Evolutionary conservation across 1,139 yeast genomes (phyloP).

Genomic region (Candida mesenterica): DNA sequence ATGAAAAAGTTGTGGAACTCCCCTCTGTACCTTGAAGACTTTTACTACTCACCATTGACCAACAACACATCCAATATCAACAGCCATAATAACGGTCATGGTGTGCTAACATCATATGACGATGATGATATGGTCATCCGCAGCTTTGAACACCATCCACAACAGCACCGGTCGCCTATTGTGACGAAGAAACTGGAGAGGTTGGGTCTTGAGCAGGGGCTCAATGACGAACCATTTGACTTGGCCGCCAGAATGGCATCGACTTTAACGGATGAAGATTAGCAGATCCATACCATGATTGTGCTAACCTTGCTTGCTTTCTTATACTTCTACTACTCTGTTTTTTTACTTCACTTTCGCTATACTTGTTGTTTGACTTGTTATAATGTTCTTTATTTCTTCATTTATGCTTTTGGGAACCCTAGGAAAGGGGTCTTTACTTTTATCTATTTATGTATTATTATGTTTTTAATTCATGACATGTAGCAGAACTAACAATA

Average conservation of each 20-base stretch:
- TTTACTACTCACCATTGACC: constrained; percentile 57
- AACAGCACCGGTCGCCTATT: constrained; percentile 17
- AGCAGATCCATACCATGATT: constrained; percentile 3
- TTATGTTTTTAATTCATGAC: too few relatives aligned
- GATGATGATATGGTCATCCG: constrained; percentile 58
- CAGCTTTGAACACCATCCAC: constrained; percentile 36
- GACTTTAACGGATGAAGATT: constrained; percentile 10
- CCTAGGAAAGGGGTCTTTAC: constrained; percentile 2
- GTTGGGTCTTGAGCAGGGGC: constrained; percentile 1
- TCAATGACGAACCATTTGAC: constrained; percentile 1
- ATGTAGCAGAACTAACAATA: too few relatives aligned
- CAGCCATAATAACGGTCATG: constrained; percentile 9
- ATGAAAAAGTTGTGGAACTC: constrained; percentile 58
- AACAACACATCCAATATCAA: constrained; percentile 14
- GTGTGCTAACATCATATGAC: constrained; percentile 40
- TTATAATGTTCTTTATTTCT: background rate
- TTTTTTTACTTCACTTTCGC: background rate
- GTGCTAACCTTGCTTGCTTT: background rate
- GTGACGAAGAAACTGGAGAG: constrained; percentile 8
- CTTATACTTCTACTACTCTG: background rate
- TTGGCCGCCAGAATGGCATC: constrained; percentile 2
- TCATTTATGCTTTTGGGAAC: constrained; percentile 1
- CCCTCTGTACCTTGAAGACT: constrained; percentile 66
- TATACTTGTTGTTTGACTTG: background rate
- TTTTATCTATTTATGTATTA: constrained; percentile 2